Base-by-base conservation (phyloP, 345 rosid genomes). In the Salix koriyanagi region DNA sequence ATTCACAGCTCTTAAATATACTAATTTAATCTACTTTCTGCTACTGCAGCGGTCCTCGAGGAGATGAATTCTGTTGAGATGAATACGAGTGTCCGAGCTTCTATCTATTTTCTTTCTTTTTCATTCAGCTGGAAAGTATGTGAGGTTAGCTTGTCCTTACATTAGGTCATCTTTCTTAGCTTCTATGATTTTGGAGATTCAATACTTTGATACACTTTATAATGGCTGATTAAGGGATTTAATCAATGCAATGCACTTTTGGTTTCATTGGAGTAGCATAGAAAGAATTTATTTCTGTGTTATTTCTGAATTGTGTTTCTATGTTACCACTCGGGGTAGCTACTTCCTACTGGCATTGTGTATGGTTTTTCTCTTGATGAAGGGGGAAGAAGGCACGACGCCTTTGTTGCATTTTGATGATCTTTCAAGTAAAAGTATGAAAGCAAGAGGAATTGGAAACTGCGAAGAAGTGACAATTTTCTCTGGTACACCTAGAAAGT, bases 211-310 rank as follows among this genome's bases (percentile, higher is more conserved):
- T 44, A 61, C 37, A 34, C 62, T 44, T 26, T 26, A 23, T 67
- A 6, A 37, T 52, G 44, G 61, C 30, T 21, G 52, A 34, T 37
- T 13, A 34, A 61, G 69, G 52, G 39, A 34, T 42, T 15, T 50
- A 34, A 70, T 7, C 68, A 18, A 9, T 74, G 61, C 69, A 69
- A 70, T 70, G 66, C 66, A 44, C 75, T 76, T 39, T 41, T 28
- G 39, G 28, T 79, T 72, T 72, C 52, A 39, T 46, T 32, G 34
- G 26, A 23, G 30, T 46, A 65, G 32, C 23, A 65, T 67, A 28
- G 39, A 25, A 52, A 21, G 6, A 19, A 36, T 54, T 72, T 5
- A 50, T 69, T 68, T 56, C 26, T n/a, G 62, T 9, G n/a, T 58
- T 26, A 50, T 69, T 68, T 58, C 28, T n/a, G 62, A n/a, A 58